phyloP scores from a whole-genome alignment of 495 filamentous ascomycete species.

The Penicillium parvum region DNA sequence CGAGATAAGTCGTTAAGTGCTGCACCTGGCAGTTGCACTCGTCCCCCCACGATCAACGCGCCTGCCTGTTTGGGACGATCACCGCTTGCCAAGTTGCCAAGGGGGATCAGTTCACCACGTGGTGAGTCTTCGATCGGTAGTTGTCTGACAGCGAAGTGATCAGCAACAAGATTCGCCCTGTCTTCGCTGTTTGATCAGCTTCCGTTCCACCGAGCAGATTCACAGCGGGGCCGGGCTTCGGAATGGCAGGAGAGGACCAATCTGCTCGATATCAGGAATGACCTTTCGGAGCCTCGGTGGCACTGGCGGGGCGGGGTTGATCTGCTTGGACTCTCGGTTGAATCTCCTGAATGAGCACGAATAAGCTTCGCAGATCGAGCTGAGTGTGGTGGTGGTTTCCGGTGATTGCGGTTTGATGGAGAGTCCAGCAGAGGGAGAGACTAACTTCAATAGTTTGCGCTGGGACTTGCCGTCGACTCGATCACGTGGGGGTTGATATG shows the following conservation, averaged over 20 bases:
- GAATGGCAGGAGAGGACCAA: too few relatives aligned
- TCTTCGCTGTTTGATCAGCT: neutral
- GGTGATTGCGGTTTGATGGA: neutral
- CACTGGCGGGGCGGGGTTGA: neutral
- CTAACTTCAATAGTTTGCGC: constrained; percentile 13
- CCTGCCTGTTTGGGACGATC: neutral
- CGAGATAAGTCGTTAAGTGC: too few relatives aligned
- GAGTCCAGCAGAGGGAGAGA: neutral
- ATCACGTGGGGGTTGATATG: too few relatives aligned
- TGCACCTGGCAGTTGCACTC: too few relatives aligned
- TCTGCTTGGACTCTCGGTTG: neutral
- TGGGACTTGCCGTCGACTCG: too few relatives aligned
- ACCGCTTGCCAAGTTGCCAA: too few relatives aligned
- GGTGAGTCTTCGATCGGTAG: too few relatives aligned
- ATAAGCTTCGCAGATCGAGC: constrained; percentile 2
- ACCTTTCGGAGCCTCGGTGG: neutral
- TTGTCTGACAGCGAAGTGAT: too few relatives aligned
- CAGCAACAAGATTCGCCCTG: too few relatives aligned
- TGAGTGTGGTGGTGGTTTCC: too few relatives aligned
- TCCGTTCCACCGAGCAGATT: neutral
- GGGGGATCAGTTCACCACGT: too few relatives aligned
- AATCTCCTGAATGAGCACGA: neutral
- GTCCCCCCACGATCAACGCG: neutral
- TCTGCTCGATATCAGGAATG: neutral
- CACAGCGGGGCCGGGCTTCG: too few relatives aligned